Percentiles rank a stretch among this genome's conserved stretches.
These are phyloP conservation scores for Pythium aquatile DNA, from an alignment of 352 stramenopile species.

Conservation along the genomic window DNA sequence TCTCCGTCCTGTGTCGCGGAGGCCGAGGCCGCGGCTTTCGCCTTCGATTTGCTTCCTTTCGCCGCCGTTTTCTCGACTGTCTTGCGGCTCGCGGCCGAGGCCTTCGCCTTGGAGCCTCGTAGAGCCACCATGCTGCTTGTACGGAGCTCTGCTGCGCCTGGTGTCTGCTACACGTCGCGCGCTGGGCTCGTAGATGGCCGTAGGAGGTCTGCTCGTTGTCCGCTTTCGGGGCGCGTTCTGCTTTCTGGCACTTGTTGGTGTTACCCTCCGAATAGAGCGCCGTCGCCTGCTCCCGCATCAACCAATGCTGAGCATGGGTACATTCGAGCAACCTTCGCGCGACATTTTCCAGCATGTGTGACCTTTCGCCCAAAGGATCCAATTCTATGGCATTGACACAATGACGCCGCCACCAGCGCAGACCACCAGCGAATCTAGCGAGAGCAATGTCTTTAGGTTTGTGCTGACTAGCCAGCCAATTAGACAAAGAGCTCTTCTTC, in stretches of 20 bases:
- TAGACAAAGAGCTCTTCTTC: constrained; percentile 22
- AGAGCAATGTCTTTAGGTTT: constrained; percentile 30
- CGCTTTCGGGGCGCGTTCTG: not conserved
- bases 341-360: constrained; percentile 12
- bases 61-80: constrained; percentile 40
- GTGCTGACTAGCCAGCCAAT: constrained; percentile 28
- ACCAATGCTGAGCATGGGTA: constrained; percentile 23
- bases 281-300: constrained; percentile 14
- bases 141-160: constrained; percentile 1
- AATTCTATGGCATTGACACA: not conserved
- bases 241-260: constrained; percentile 13
- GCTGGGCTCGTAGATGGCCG: not conserved
- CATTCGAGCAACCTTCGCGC: constrained; percentile 29
- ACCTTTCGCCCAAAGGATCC: constrained; percentile 19
- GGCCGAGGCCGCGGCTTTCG: constrained; percentile 1
- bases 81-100: constrained; percentile 51
- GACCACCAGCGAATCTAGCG: not conserved
- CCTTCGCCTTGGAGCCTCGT: constrained; percentile 70
- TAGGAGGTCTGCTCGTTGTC: constrained; percentile 1
- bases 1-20: not conserved
- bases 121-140: constrained; percentile 57
- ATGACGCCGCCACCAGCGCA: not conserved
- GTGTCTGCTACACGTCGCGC: not conserved
- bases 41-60: constrained; percentile 5
- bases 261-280: constrained; percentile 28